Conservation (phyloP, 2,329 filamentous ascomycete genomes). For the Dryadomyces quercivorus region DNA sequence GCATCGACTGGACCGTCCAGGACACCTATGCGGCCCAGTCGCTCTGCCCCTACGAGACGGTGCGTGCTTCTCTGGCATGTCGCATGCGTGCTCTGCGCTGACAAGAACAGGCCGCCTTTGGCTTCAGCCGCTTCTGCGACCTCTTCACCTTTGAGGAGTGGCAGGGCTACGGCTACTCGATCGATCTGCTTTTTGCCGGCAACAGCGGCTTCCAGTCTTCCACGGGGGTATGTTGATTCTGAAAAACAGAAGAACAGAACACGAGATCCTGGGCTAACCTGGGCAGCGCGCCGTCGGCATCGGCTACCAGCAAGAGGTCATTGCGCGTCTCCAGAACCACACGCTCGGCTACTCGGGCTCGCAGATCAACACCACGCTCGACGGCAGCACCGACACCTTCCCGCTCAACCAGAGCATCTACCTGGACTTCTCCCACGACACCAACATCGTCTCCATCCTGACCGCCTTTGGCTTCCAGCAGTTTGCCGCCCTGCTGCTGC, state of each 20-base stretch:
- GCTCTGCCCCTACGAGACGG: slow-evolving; percentile 66
- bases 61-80: slow-evolving; percentile 9
- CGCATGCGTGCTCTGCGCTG: not conserved
- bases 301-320: slow-evolving; percentile 60
- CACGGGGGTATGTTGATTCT: slow-evolving; percentile 34
- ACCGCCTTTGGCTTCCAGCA: slow-evolving; percentile 62
- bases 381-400: slow-evolving; percentile 56
- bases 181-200: slow-evolving; percentile 54
- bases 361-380: slow-evolving; percentile 58
- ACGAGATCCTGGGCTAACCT: too few species aligned
- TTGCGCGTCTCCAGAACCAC: slow-evolving; percentile 58
- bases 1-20: slow-evolving; percentile 49
- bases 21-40: slow-evolving; percentile 58
- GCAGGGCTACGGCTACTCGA: slow-evolving; percentile 57
- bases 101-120: slow-evolving; percentile 44
- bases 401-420: slow-evolving; percentile 63
- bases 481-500: slow-evolving; percentile 48
- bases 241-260: too few species aligned
- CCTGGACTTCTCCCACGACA: slow-evolving; percentile 70
- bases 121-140: slow-evolving; percentile 61
- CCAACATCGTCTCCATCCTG: slow-evolving; percentile 57
- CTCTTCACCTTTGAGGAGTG: slow-evolving; percentile 68
- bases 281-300: slow-evolving; percentile 62
- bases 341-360: slow-evolving; percentile 44
- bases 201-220: slow-evolving; percentile 51